phyloP scores from a whole-genome alignment of 225 moss, liverwort and hornwort species.

The Anthoceros angustus region DNA sequence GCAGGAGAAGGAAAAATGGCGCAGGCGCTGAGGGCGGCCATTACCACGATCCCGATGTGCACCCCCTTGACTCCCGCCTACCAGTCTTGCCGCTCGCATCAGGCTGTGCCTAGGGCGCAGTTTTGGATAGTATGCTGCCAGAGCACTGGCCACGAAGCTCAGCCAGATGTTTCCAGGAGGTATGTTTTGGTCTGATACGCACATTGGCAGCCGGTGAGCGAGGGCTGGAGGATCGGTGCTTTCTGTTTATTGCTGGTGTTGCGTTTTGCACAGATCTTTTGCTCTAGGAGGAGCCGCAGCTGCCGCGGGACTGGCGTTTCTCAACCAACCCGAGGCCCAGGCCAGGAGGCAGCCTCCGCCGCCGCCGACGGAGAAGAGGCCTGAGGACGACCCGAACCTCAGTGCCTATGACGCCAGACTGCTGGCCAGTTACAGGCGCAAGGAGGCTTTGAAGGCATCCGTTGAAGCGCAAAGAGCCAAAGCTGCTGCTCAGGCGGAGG shows the following conservation, averaged over 20 bases:
- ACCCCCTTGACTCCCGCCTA: not conserved
- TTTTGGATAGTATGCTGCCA: not conserved
- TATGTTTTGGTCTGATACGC: not conserved
- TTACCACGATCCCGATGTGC: not conserved
- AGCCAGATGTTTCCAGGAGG: not conserved
- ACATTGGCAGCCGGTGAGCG: not conserved
- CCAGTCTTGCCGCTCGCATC: not conserved
- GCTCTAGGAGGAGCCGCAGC: conserved; percentile 26
- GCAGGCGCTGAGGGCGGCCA: not conserved
- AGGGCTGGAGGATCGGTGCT: not conserved
- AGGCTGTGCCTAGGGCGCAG: not conserved
- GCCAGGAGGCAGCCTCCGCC: conserved; percentile 54
- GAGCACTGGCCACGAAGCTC: not conserved
- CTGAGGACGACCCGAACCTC: conserved; percentile 39
- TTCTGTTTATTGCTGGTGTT: not conserved
- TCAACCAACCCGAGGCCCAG: conserved; percentile 39
- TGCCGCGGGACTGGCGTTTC: conserved; percentile 17
- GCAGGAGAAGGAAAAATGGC: not conserved
- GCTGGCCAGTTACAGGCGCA: conserved; percentile 59
- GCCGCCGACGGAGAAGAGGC: conserved; percentile 22
- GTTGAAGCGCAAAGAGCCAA: conserved; percentile 47
- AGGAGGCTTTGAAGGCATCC: conserved; percentile 51
- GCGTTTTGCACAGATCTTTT: conserved; percentile 15
- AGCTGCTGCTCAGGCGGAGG: conserved; percentile 6
- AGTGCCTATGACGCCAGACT: conserved; percentile 70